These are phyloP conservation scores for Phialophora expanda DNA, from an alignment of 2,329 filamentous ascomycete species.

Conservation along the genomic window DNA sequence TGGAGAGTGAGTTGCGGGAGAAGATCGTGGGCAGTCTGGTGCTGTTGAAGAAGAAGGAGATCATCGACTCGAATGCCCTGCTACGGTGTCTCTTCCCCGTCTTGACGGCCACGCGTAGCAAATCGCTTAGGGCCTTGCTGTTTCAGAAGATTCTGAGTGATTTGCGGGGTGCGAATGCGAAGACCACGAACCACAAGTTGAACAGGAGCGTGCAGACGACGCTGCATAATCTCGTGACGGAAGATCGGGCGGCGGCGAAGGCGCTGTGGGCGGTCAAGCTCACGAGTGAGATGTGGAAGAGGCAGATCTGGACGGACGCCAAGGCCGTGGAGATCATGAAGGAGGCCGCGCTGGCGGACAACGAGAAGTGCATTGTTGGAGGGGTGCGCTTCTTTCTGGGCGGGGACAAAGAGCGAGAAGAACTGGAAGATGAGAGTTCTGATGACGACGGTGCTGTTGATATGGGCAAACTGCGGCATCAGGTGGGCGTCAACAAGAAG, in stretches of 20 bases:
- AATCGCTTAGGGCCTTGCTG: constrained; percentile 81
- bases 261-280: constrained; percentile 96
- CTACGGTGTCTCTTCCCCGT: constrained; percentile 94
- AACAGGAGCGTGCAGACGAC: constrained; percentile 94
- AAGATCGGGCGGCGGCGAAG: constrained; percentile 81
- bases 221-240: constrained; percentile 86
- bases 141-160: constrained; percentile 91
- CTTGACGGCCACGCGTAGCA: constrained; percentile 88
- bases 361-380: constrained; percentile 88
- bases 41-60: constrained; percentile 84
- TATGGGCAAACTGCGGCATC: constrained; percentile 80
- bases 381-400: constrained; percentile 94
- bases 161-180: constrained; percentile 83
- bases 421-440: constrained; percentile 85
- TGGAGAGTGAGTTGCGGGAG: constrained; percentile 85
- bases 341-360: constrained; percentile 83
- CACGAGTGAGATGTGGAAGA: constrained; percentile 92
- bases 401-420: constrained; percentile 93
- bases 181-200: constrained; percentile 85
- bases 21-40: constrained; percentile 93
- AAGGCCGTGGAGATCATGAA: constrained; percentile 99
- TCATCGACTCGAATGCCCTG: constrained; percentile 82
- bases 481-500: constrained; percentile 94
- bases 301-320: constrained; percentile 93
- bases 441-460: constrained; percentile 75